Evolutionary conservation across 2,329 filamentous ascomycete species (phyloP), one percentile per base, ranked within the genome.

Genomic region (Trematosphaeria pertusa): DNA sequence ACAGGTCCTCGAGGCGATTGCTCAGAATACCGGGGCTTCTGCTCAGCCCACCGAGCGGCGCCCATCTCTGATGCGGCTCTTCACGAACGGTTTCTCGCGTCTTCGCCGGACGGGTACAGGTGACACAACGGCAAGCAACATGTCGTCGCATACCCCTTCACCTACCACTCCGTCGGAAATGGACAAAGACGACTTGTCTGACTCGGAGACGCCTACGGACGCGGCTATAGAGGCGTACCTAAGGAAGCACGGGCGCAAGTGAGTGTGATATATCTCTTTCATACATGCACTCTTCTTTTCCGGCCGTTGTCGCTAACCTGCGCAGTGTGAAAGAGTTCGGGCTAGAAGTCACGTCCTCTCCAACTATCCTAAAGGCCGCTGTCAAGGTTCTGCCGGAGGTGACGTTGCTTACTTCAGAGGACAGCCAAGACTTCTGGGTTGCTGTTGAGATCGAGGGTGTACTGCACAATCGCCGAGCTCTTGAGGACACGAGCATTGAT

Each of bases 361-460:
- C 61, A 4, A 58, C 60, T 1, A 62, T 58, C 2, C 34, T 67
- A n/a, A 56, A 55, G 21, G 49, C 57, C 17, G 50, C 48, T 6
- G 49, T 66, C 9, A 60, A 46, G 12, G 31, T 68, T 3, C 56
- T 63, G 4, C 51, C 65, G 1, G 54, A 67, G 20, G 39, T 44
- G 2, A 56, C 55, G 32, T 15, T 60, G 8, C 51, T 72, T 20
- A 45, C 50, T 2, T 9, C 10, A 1, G 37, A 58, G 1, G 50
- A 52, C 2, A 22, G 45, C 7, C 54, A 65, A 46, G 54, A 65
- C 2, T 47, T 71, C 18, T 62, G 59, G 50, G 52, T 69, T n/a
- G 59, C 64, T 10, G 49, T 72, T 4, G 67, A 71, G 34, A 46
- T 68, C 5, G 59, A 65, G 34, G 67, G 64, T 9, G 52, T 58